Evolutionary conservation across 140 eudicot genomes (phyloP), one percentile per base, ranked within the genome.

Genomic region (Senecio squalidus): DNA sequence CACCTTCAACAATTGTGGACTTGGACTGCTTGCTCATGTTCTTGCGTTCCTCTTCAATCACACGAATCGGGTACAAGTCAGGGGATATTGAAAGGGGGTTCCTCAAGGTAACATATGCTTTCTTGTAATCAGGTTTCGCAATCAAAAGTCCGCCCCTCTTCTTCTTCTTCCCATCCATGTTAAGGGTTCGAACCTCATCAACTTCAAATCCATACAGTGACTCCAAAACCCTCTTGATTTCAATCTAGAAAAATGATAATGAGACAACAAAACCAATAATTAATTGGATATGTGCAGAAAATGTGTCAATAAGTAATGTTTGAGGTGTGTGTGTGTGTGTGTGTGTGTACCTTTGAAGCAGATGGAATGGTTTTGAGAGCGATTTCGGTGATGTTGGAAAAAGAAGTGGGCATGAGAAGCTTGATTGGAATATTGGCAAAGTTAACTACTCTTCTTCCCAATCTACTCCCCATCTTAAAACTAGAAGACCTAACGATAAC

Each of bases 311-410:
- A 43, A 34, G 38, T 14, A 70, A 46, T 15, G 50, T 57, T 36
- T 57, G 63, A 5, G 33, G 56, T 6, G 39, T 5, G n/a, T n/a
- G n/a, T n/a, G n/a, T n/a, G n/a, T n/a, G n/a, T n/a, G n/a, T n/a
- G n/a, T n/a, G n/a, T 10, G 29, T 13, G 14, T 29, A 84, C 97
- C 97, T 91, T 91, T 50, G 96, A 56, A 51, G 96, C 98, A 30
- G 95, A 86, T 18, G 98, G 98, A 64, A 91, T 86, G 75, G 98
- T 91, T 76, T 91, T 91, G 84, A 91, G 94, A 15, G 96, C 82
- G 17, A 91, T 83, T 81, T 91, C 96, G 16, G 94, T 80, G 44
- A 91, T 91, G 71, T 86, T 91, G 70, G 88, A 36, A 84, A 91
- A 86, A 44, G 85, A 75, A 44, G 94, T 58, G 50, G 98, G 98